Conservation (phyloP, 1,284 basidiomycete genomes). For the Spongiforma sp. region DNA sequence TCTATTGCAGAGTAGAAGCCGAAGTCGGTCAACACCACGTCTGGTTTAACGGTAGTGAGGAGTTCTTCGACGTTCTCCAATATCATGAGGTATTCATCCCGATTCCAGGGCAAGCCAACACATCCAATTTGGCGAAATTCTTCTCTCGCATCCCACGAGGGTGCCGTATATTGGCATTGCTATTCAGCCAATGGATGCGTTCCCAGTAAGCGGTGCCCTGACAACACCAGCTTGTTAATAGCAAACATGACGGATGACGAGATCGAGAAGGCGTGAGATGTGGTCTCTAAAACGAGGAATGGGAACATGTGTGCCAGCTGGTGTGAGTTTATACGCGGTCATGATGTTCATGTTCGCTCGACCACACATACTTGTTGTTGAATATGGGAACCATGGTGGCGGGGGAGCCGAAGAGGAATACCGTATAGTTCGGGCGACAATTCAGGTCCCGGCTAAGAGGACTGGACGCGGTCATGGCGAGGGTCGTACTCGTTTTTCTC, state of each 20-base stretch:
- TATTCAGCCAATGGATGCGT: neutral
- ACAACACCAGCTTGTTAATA: conserved; percentile 6
- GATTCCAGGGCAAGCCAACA: neutral
- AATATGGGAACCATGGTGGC: conserved; percentile 8
- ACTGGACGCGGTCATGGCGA: too few relatives aligned
- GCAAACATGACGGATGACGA: conserved; percentile 8
- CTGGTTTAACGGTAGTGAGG: conserved; percentile 10
- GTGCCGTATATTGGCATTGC: neutral
- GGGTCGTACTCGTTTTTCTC: too few relatives aligned
- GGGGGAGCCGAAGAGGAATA: too few relatives aligned
- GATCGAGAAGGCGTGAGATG: conserved; percentile 9
- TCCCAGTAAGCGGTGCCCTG: conserved; percentile 6
- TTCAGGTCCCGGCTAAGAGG: too few relatives aligned
- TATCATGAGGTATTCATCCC: conserved; percentile 4
- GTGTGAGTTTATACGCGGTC: conserved; percentile 15
- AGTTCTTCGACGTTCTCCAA: conserved; percentile 1
- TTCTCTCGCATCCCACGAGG: conserved; percentile 5
- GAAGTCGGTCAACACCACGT: conserved; percentile 3
- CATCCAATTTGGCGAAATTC: neutral
- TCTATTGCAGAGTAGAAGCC: conserved; percentile 5
- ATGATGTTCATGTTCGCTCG: conserved; percentile 19
- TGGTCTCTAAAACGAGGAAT: conserved; percentile 6
- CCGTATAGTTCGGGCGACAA: too few relatives aligned
- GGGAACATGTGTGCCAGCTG: conserved; percentile 7
- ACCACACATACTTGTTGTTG: conserved; percentile 13